Conservation (phyloP, 2,329 filamentous ascomycete species). For the Metarhizium album region DNA sequence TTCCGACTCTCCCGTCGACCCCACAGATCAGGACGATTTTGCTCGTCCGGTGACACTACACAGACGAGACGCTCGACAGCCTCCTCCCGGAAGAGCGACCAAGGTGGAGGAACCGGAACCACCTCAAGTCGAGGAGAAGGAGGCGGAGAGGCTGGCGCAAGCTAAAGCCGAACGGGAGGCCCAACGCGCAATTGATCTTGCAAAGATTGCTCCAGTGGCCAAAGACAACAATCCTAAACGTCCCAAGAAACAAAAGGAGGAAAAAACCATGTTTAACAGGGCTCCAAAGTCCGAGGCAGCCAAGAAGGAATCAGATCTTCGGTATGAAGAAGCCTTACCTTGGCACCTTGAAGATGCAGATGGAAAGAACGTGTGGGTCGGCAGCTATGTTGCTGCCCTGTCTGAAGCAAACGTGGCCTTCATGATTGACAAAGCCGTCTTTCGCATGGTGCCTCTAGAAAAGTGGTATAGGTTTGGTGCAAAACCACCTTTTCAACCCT, state of each 20-base stretch:
- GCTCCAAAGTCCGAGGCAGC: slow-evolving; percentile 70
- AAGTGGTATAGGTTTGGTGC: slow-evolving; percentile 88
- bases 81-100: slow-evolving; percentile 49
- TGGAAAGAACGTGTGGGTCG: slow-evolving; percentile 88
- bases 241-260: slow-evolving; percentile 58
- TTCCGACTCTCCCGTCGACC: slow-evolving; percentile 53
- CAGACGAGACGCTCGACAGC: slow-evolving; percentile 71
- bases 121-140: slow-evolving; percentile 42
- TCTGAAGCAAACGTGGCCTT: slow-evolving; percentile 79
- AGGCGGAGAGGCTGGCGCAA: slow-evolving; percentile 56
- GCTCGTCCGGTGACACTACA: slow-evolving; percentile 81
- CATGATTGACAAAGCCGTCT: slow-evolving; percentile 56
- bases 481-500: slow-evolving; percentile 67
- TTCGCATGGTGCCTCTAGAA: slow-evolving; percentile 83
- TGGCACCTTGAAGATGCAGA: slow-evolving; percentile 98
- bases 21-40: slow-evolving; percentile 63
- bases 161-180: slow-evolving; percentile 69
- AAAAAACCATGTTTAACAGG: slow-evolving; percentile 79
- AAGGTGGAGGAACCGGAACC: slow-evolving; percentile 44
- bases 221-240: slow-evolving; percentile 43
- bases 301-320: slow-evolving; percentile 60
- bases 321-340: slow-evolving; percentile 90
- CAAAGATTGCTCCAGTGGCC: slow-evolving; percentile 80
- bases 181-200: slow-evolving; percentile 75
- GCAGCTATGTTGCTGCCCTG: slow-evolving; percentile 78